Evolutionary conservation across 2,329 filamentous ascomycete species (phyloP), one percentile per base, ranked within the genome.

Genomic region (Furcasterigmium sp.): DNA sequence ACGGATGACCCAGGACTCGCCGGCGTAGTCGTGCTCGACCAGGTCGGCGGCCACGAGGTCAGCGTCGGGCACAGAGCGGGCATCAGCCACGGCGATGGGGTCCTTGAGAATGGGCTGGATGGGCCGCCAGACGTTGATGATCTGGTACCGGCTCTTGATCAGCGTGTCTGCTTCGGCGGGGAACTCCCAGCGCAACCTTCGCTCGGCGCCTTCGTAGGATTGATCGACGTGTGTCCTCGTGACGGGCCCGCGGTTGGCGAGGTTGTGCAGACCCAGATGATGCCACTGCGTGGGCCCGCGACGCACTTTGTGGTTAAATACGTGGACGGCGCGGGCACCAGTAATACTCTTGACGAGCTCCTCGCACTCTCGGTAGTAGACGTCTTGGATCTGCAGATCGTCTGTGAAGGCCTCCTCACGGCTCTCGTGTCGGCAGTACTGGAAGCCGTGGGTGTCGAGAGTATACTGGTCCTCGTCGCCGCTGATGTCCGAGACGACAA

Each of bases 241-340:
- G 36, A 58, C 51, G 6, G 56, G 56, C 15, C 52, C 78, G 73
- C 59, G 87, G 78, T 39, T 69, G 54, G 64, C 39, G 71, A 74
- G 53, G 59, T 76, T 81, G 76, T 82, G 19, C 72, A 80, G 43
- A 67, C 81, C 78, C 67, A 84, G 59, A 53, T 84, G 85, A 56
- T 81, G 78, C 82, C 84, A 89, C 44, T 69, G 57, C 3, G 65
- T 61, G 7, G 64, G 65, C 0, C 65, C 65, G 36, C 61, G 59
- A 28, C 86, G 79, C 51, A 87, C 80, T 10, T 84, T 88, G 62
- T 89, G 82, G 62, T 88, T 84, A 65, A 88, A 88, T 44, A 88
- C 63, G 42, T 84, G 64, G 8, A 88, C 68, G n/a, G 73, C 69
- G 11, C 54, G 47, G n/a, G 82, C 73, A 4, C 78, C 75, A 19